Evolutionary conservation across 176 grass and related monocot species (phyloP), one percentile per base, ranked within the genome.

Genomic region (Juncus inflexus): DNA sequence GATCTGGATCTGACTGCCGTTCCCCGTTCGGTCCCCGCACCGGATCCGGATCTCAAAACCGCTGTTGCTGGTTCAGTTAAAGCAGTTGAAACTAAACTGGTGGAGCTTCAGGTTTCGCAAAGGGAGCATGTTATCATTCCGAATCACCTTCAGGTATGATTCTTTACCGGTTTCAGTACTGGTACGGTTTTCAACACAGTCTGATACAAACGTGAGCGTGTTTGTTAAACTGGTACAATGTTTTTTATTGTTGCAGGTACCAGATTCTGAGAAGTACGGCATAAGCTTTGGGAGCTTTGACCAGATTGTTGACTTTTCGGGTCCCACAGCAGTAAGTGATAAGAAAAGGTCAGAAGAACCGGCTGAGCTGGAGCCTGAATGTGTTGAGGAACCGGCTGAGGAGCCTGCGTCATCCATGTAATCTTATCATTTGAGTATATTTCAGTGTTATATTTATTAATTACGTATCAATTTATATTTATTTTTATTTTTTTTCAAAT

Each of bases 281-380:
- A 74, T 95, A 16, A 95, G 78, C 81, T 95, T 95, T 38, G 91
- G 91, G 73, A 95, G 91, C 69, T 95, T 95, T 62, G 81, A 83
- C 52, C 64, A 84, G 37, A 75, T 72, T 54, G 50, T 60, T 10
- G 51, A 41, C 60, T 42, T 72, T 79, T 35, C 72, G 78, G 77
- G 12, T 42, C 80, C 47, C 76, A 64, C 4, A 58, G 16, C n/a
- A 64, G 72, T 72, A 81, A 79, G n/a, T 28, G 19, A 28, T 28
- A 28, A 28, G 19, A 74, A 78, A 64, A 77, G 62, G 37, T 65
- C 70, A 37, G 66, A 69, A 52, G 15, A 55, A 56, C 12, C 38
- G 54, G 50, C 66, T 73, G 50, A 36, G 9, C 60, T 15, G 66
- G 40, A 9, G 37, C 47, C 54, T 47, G 63, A 83, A 58, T 84